A percentile compares a stretch with the other conserved stretches of the same genome.
Evolutionary conservation across 1,284 basidiomycete genomes (phyloP).

Genomic region (Pulveroboletus sp.): DNA sequence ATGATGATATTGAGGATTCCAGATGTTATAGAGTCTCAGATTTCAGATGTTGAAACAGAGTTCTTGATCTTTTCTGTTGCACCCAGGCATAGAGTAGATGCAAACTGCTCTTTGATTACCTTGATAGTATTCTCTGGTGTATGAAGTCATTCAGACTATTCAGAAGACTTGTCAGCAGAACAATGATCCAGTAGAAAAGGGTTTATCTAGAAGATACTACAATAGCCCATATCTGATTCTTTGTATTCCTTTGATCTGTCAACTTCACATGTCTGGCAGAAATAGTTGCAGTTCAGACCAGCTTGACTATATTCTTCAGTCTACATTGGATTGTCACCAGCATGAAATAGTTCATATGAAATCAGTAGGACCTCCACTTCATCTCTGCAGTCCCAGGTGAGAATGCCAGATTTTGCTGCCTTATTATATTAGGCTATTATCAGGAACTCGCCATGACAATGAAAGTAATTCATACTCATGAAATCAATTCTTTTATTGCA

Average conservation of each 20-base stretch:
- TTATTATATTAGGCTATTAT: too few relatives aligned
- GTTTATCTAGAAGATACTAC: constrained; percentile 9
- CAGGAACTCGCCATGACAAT: too few relatives aligned
- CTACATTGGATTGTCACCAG: constrained; percentile 31
- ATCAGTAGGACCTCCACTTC: background rate
- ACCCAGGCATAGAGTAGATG: too few relatives aligned
- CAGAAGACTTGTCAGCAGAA: background rate
- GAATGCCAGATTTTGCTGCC: background rate
- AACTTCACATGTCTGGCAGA: constrained; percentile 35
- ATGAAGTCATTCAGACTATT: background rate
- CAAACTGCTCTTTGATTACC: too few relatives aligned
- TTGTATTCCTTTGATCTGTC: constrained; percentile 28
- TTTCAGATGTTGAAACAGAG: too few relatives aligned
- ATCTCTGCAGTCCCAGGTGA: background rate
- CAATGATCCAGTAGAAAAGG: too few relatives aligned
- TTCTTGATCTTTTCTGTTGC: too few relatives aligned
- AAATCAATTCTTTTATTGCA: background rate
- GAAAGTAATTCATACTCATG: background rate
- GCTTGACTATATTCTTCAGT: constrained; percentile 35
- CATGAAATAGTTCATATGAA: background rate
- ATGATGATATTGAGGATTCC: too few relatives aligned
- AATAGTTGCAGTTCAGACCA: constrained; percentile 31
- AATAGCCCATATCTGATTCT: constrained; percentile 23
- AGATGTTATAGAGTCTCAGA: too few relatives aligned
- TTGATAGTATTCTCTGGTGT: too few relatives aligned